Conservation (phyloP, 108 stramenopile genomes). For the Aurantiochytrium sp. region DNA sequence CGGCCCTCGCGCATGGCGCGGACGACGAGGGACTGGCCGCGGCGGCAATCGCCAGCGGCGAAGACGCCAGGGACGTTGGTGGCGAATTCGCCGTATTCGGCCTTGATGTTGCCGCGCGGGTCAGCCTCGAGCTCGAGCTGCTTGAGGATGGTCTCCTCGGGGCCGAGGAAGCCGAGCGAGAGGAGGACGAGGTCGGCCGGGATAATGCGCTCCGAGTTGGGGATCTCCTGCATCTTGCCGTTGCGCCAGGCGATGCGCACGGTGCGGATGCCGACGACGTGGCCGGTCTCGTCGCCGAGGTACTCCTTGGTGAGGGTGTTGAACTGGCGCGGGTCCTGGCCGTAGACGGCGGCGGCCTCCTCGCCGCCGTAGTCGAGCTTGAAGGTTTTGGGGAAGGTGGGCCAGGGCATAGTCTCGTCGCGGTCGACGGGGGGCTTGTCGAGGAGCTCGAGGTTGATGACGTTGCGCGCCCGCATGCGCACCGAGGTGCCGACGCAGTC, state of each 20-base stretch:
- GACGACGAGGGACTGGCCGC: conserved; percentile 91
- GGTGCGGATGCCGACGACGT: conserved; percentile 83
- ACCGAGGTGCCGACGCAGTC: conserved; percentile 96
- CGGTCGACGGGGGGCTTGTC: conserved; percentile 84
- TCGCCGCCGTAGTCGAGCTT: conserved; percentile 94
- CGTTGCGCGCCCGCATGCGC: conserved; percentile 90
- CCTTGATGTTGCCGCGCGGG: conserved; percentile 90
- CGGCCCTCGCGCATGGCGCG: conserved; percentile 97
- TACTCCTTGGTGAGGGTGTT: conserved; percentile 95
- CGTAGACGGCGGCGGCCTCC: conserved; percentile 86
- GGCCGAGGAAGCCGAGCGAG: conserved; percentile 91
- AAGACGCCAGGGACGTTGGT: conserved; percentile 90
- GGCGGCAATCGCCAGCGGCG: conserved; percentile 93
- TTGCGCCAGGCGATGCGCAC: conserved; percentile 71
- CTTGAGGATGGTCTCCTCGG: conserved; percentile 73
- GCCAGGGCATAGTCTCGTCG: conserved; percentile 88
- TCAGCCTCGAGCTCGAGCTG: conserved; percentile 76
- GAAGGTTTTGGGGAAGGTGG: conserved; percentile 91
- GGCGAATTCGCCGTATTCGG: conserved; percentile 87
- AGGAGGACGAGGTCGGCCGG: conserved; percentile 81
- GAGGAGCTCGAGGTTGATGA: conserved; percentile 94
- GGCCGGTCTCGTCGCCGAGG: conserved; percentile 77
- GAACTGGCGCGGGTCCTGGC: conserved; percentile 90
- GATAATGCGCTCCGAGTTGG: conserved; percentile 83
- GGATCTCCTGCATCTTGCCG: conserved; percentile 59